Evolutionary conservation across 345 rosid genomes (phyloP).

Genomic region (Boechera stricta): DNA sequence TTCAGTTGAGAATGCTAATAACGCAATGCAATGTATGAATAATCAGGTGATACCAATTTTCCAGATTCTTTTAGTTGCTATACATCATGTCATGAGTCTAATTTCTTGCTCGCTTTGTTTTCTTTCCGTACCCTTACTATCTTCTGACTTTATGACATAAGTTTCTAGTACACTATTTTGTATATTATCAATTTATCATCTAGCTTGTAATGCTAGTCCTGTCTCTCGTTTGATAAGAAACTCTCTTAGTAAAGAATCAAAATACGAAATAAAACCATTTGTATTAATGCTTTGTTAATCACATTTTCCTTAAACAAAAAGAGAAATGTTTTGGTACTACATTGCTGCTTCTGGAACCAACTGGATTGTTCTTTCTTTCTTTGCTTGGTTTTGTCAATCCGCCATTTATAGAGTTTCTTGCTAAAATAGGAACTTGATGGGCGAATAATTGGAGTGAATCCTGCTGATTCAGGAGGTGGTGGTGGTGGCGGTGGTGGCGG

Average conservation of each 20-base stretch:
- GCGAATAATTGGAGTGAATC: conserved; percentile 30
- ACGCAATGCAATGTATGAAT: conserved; percentile 34
- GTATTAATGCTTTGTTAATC: conserved; percentile 2
- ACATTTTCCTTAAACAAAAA: neutral
- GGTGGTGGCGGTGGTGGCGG: conserved; percentile 42
- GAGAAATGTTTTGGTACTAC: conserved; percentile 14
- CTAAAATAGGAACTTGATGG: conserved; percentile 41
- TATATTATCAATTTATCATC: neutral
- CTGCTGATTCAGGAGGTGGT: conserved; percentile 43
- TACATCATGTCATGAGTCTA: conserved; percentile 17
- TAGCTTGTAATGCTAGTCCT: conserved; percentile 14
- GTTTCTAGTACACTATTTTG: conserved; percentile 8
- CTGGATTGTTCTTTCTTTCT: conserved; percentile 4
- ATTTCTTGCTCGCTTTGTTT: conserved; percentile 5
- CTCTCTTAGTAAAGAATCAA: conserved; percentile 2
- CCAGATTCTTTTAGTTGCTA: conserved; percentile 23
- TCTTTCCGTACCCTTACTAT: conserved; percentile 6
- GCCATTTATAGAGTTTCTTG: conserved; percentile 21
- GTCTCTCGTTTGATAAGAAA: conserved; percentile 11
- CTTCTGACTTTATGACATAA: neutral
- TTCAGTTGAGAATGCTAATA: conserved; percentile 37
- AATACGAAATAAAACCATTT: neutral
- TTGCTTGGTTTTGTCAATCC: conserved; percentile 25
- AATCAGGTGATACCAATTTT: conserved; percentile 35
- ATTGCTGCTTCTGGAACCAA: conserved; percentile 25